Conservation (phyloP, 306 rosid species). For the Fragaria nilgerrensis region DNA sequence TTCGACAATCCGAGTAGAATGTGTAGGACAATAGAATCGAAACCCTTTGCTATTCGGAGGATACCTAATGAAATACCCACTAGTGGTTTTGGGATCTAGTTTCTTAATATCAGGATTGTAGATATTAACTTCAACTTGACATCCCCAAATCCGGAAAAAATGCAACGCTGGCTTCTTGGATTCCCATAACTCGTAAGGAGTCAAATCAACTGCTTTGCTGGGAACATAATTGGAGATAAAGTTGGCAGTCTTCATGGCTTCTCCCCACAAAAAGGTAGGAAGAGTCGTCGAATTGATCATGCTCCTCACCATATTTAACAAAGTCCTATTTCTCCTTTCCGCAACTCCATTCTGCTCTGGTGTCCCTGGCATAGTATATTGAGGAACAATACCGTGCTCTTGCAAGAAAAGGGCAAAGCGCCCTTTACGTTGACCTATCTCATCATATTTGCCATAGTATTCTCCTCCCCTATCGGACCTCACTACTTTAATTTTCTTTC, state of each 20-base stretch:
- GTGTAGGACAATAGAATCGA: background rate
- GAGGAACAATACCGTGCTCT: background rate
- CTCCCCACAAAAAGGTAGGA: background rate
- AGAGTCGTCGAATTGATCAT: background rate
- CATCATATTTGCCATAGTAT: background rate
- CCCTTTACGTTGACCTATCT: background rate
- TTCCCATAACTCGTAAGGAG: background rate
- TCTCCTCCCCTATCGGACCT: too few species aligned
- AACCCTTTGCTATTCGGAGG: background rate
- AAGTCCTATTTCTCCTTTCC: background rate
- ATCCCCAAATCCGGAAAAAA: background rate
- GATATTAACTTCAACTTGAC: background rate
- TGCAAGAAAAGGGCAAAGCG: background rate
- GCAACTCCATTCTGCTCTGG: background rate
- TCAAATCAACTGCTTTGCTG: background rate
- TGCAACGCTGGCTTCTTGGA: background rate
- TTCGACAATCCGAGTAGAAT: background rate
- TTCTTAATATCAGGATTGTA: background rate
- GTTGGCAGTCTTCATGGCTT: background rate
- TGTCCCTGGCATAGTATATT: background rate
- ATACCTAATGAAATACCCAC: too few species aligned
- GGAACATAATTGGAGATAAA: background rate
- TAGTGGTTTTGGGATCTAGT: too few species aligned
- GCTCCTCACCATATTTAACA: background rate
- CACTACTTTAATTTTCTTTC: too few species aligned